Percentiles rank a stretch among this genome's conserved stretches.
Conservation (phyloP, 2,329 filamentous ascomycete species). For the Calonectria hongkongensis region DNA sequence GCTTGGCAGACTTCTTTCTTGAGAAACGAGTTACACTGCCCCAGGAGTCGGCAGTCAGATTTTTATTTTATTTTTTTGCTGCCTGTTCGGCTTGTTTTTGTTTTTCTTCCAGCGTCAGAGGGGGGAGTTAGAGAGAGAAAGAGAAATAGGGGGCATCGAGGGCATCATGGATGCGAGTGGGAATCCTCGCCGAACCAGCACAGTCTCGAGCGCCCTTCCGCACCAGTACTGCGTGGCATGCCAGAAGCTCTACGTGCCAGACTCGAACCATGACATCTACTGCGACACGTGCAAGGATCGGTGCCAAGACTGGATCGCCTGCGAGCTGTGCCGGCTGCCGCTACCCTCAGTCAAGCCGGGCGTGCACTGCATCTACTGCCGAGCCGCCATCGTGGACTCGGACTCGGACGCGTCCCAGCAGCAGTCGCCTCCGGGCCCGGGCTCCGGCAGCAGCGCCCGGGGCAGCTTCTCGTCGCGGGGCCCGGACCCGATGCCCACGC, state of each 20-base stretch:
- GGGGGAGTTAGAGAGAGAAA: not conserved
- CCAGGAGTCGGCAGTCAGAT: not conserved
- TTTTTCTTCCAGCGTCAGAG: not conserved
- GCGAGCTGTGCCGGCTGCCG: constrained; percentile 27
- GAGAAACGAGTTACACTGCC: not conserved
- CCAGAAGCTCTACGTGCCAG: not conserved
- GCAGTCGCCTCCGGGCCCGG: not conserved
- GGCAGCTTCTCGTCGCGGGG: not conserved
- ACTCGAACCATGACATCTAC: not conserved
- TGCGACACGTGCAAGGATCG: constrained; percentile 22
- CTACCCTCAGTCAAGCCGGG: constrained; percentile 5
- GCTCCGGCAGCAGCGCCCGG: not conserved
- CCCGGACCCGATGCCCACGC: constrained; percentile 9
- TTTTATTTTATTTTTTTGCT: not conserved
- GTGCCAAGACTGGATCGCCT: constrained; percentile 16
- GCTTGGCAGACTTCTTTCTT: not conserved
- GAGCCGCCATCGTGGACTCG: not conserved
- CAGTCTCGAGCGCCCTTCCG: not conserved
- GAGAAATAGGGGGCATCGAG: not conserved
- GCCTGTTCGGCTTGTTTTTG: not conserved
- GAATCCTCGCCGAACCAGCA: not conserved
- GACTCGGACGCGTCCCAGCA: not conserved
- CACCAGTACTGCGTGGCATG: constrained; percentile 34
- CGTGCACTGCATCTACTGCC: constrained; percentile 33
- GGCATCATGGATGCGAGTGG: not conserved